Conservation (phyloP, 768 basidiomycete species). For the Leccinum disarticulatum region DNA sequence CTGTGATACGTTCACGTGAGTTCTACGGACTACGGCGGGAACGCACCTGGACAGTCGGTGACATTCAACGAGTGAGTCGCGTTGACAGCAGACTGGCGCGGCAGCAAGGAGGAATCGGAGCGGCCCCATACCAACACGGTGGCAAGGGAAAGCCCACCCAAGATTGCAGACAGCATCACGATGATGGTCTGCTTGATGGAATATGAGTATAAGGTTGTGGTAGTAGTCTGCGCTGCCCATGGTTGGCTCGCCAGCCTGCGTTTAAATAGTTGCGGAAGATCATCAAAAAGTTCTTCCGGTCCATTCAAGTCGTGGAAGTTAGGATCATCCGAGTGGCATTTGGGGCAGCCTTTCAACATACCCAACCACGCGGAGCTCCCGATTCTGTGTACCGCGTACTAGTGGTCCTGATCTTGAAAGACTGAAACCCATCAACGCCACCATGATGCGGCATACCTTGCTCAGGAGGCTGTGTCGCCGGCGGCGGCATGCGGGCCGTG, state of each 20-base stretch:
- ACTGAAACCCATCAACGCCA: background rate
- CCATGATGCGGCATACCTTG: background rate
- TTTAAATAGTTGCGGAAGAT: too few relatives aligned
- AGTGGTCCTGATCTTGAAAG: too few relatives aligned
- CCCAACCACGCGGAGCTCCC: too few relatives aligned
- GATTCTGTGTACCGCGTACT: too few relatives aligned
- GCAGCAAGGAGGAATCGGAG: constrained; percentile 6
- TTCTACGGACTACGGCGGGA: background rate
- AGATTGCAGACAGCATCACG: constrained; percentile 4
- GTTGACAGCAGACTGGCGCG: constrained; percentile 6
- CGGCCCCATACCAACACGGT: constrained; percentile 3
- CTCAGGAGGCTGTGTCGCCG: too few relatives aligned
- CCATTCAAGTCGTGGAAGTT: too few relatives aligned
- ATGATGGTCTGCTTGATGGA: background rate
- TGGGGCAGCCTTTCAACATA: too few relatives aligned
- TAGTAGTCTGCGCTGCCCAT: too few relatives aligned
- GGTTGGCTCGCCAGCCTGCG: too few relatives aligned
- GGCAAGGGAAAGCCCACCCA: constrained; percentile 9
- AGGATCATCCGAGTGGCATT: too few relatives aligned
- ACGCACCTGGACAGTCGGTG: constrained; percentile 33
- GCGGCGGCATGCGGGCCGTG: too few relatives aligned
- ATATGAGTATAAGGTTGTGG: background rate
- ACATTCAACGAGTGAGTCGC: constrained; percentile 28
- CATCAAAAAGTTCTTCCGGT: too few relatives aligned
- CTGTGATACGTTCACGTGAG: constrained; percentile 29